Evolutionary conservation across 1,139 yeast genomes (phyloP).

Genomic region (Suzukiozyma palmioleophila): DNA sequence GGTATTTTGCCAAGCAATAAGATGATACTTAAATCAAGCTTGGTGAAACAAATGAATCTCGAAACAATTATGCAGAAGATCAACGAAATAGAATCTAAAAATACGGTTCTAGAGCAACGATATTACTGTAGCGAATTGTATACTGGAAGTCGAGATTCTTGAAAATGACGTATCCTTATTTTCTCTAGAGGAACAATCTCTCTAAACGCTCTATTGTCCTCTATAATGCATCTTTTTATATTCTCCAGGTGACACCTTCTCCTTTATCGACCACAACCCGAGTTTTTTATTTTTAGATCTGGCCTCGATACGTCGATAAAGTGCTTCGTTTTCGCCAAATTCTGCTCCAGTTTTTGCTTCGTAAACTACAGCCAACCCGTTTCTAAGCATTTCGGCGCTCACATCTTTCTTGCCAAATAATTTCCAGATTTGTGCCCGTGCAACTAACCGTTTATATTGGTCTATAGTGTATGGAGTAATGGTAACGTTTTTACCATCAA

Average conservation of each 20-base stretch:
- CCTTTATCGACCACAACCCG: slow-evolving; percentile 70
- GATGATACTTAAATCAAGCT: too few species aligned
- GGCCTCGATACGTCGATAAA: slow-evolving; percentile 56
- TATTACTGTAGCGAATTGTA: too few species aligned
- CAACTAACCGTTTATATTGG: slow-evolving; percentile 87
- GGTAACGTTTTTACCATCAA: slow-evolving; percentile 63
- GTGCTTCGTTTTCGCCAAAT: slow-evolving; percentile 69
- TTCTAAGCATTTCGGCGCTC: slow-evolving; percentile 78
- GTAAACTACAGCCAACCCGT: slow-evolving; percentile 84
- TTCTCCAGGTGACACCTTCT: slow-evolving; percentile 72
- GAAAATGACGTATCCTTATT: too few species aligned
- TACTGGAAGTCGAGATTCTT: too few species aligned
- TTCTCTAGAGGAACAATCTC: too few species aligned
- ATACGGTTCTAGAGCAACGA: too few species aligned
- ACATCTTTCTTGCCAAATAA: slow-evolving; percentile 75
- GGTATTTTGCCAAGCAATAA: too few species aligned
- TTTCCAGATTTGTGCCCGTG: slow-evolving; percentile 71
- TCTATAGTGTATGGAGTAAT: slow-evolving; percentile 78
- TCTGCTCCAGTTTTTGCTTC: slow-evolving; percentile 81
- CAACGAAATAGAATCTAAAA: too few species aligned
- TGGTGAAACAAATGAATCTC: too few species aligned
- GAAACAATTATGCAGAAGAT: too few species aligned
- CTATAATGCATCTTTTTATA: slow-evolving; percentile 49
- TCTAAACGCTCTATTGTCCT: slow-evolving; percentile 7
- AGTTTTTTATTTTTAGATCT: slow-evolving; percentile 50